Conservation (phyloP, 2,329 filamentous ascomycete species). For the Neurospora crassa region DNA sequence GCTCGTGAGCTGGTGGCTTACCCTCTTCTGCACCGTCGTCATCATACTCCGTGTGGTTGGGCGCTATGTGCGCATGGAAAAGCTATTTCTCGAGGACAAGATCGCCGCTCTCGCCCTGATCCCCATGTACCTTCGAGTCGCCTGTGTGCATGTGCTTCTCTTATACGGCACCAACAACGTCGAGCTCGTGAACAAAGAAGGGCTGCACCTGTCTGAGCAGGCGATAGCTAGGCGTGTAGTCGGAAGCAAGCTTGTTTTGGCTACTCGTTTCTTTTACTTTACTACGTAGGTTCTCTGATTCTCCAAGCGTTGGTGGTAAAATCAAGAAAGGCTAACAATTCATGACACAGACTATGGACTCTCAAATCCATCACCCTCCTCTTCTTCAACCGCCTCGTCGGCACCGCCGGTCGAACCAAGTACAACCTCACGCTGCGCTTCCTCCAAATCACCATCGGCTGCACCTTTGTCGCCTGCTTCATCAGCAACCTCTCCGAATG, state of each 20-base stretch:
- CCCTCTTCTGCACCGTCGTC: slow-evolving; percentile 68
- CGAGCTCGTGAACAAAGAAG: slow-evolving; percentile 39
- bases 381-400: slow-evolving; percentile 76
- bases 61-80: slow-evolving; percentile 77
- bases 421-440: slow-evolving; percentile 61
- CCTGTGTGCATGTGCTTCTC: slow-evolving; percentile 72
- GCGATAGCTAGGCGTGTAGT: slow-evolving; percentile 56
- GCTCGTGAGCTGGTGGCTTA: slow-evolving; percentile 92
- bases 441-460: slow-evolving; percentile 63
- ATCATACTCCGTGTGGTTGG: slow-evolving; percentile 72
- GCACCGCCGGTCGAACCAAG: slow-evolving; percentile 64
- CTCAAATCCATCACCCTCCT: slow-evolving; percentile 84
- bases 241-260: slow-evolving; percentile 73
- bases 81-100: slow-evolving; percentile 79
- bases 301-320: too few relatives aligned
- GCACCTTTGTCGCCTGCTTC: slow-evolving; percentile 70
- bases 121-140: slow-evolving; percentile 76
- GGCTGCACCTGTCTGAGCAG: slow-evolving; percentile 28
- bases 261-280: slow-evolving; percentile 74
- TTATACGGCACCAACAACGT: slow-evolving; percentile 87
- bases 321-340: too few relatives aligned
- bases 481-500: slow-evolving; percentile 81
- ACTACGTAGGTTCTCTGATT: slow-evolving; percentile 49
- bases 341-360: slow-evolving; percentile 65
- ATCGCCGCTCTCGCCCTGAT: slow-evolving; percentile 72